phyloP scores from a whole-genome alignment of 352 stramenopile genomes.

The Pythium guiyangense region DNA sequence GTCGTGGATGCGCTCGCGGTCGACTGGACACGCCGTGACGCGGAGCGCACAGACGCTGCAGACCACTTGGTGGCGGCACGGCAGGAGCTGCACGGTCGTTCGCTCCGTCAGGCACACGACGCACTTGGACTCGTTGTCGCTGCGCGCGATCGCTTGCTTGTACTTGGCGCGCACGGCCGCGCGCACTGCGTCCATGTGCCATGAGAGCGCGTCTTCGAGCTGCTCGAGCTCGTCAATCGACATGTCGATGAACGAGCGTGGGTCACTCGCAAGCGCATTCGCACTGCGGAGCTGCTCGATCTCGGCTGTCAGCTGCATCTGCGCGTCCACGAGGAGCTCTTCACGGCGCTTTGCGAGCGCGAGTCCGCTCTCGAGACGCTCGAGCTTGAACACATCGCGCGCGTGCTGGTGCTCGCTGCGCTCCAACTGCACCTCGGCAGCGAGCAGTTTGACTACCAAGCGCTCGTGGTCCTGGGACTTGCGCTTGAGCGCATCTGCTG shows the following conservation, averaged over 20 bases:
- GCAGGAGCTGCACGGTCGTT: slow-evolving; percentile 42
- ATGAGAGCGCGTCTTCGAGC: slow-evolving; percentile 26
- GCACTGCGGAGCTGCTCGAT: slow-evolving; percentile 18
- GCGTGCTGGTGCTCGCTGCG: slow-evolving; percentile 17
- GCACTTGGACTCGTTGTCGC: slow-evolving; percentile 26
- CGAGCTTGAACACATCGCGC: slow-evolving; percentile 21
- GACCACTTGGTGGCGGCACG: slow-evolving; percentile 60
- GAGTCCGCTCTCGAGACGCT: slow-evolving; percentile 24
- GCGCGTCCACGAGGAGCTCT: slow-evolving; percentile 23
- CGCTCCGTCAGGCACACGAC: slow-evolving; percentile 49
- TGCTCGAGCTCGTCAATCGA: slow-evolving; percentile 38
- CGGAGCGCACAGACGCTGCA: slow-evolving; percentile 49
- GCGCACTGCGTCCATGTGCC: slow-evolving; percentile 24
- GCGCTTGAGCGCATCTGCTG: slow-evolving; percentile 29
- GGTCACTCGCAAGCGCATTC: slow-evolving; percentile 21
- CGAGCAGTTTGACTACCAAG: slow-evolving; percentile 20
- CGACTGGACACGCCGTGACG: slow-evolving; percentile 50
- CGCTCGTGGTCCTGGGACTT: slow-evolving; percentile 45
- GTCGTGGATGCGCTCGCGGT: slow-evolving; percentile 51
- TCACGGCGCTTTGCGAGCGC: slow-evolving; percentile 28
- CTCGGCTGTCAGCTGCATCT: slow-evolving; percentile 24
- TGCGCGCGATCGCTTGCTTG: slow-evolving; percentile 16
- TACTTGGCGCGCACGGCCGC: slow-evolving; percentile 26
- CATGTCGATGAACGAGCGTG: slow-evolving; percentile 18
- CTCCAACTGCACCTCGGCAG: slow-evolving; percentile 16